These are phyloP conservation scores for Lachnellula occidentalis DNA, from an alignment of 2,329 filamentous ascomycete genomes.

Conservation along the genomic window DNA sequence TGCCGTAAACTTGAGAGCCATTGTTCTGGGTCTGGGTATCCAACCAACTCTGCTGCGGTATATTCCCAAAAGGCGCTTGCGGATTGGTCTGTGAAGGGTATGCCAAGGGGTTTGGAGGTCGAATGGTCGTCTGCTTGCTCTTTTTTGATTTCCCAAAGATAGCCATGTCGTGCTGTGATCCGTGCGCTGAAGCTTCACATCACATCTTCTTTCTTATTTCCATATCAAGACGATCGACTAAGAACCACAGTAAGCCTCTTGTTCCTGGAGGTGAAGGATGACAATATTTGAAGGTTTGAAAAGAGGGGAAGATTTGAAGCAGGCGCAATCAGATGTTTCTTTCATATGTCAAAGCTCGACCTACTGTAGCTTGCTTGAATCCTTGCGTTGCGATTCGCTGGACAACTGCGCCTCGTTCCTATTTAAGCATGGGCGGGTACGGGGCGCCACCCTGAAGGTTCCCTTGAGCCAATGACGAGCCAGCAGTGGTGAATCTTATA, in stretches of 20 bases:
- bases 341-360: neutral
- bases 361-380: neutral
- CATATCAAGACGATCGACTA: neutral
- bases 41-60: conserved; percentile 11
- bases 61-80: conserved; percentile 2
- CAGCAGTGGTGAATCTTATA: neutral
- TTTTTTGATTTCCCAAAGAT: conserved; percentile 29
- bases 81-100: conserved; percentile 5
- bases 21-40: conserved; percentile 13
- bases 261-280: neutral
- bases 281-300: neutral
- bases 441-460: conserved; percentile 8
- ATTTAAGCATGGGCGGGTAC: conserved; percentile 9
- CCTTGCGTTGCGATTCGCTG: conserved; percentile 16
- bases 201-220: conserved; percentile 9
- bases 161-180: conserved; percentile 13
- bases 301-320: conserved; percentile 1
- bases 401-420: conserved; percentile 19
- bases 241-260: neutral
- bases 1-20: conserved; percentile 7
- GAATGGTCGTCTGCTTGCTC: conserved; percentile 12
- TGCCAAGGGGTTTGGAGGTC: conserved; percentile 1
- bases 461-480: conserved; percentile 1
- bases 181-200: neutral
- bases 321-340: neutral